Conservation (phyloP, 345 rosid genomes). For the Euphorbia lathyris region DNA sequence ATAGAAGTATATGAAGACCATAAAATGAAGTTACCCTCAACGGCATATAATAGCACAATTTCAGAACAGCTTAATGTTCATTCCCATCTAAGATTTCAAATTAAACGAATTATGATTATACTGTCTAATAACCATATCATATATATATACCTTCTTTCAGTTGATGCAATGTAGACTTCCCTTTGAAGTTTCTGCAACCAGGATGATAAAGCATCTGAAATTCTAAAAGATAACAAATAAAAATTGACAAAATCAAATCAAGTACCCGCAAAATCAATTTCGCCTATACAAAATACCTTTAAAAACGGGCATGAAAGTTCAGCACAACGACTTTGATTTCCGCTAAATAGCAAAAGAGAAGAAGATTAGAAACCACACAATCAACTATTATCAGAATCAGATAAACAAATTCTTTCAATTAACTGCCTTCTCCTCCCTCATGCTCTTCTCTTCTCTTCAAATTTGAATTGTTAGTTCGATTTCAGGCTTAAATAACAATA, state of each 20-base stretch:
- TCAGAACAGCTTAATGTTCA: not conserved
- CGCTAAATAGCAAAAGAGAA: too few species aligned
- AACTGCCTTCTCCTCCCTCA: too few species aligned
- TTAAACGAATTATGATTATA: not conserved
- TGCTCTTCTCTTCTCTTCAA: too few species aligned
- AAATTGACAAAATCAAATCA: not conserved
- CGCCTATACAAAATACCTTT: not conserved
- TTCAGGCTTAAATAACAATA: too few species aligned
- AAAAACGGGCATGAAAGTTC: not conserved
- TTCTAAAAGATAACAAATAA: not conserved
- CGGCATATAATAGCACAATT: not conserved
- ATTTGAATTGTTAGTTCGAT: too few species aligned
- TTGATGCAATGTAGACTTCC: not conserved
- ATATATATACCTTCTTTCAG: not conserved
- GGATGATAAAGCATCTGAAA: not conserved
- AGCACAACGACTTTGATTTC: not conserved
- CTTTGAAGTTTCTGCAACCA: not conserved
- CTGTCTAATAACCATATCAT: too few species aligned
- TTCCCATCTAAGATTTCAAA: not conserved
- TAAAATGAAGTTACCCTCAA: not conserved
- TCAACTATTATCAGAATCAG: too few species aligned
- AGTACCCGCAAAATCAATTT: not conserved
- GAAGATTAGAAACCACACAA: too few species aligned
- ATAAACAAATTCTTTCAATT: too few species aligned
- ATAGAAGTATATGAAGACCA: too few species aligned